Base-by-base conservation (phyloP, 192 early-diverging fungal species). In the Backusella mclennaniae region DNA sequence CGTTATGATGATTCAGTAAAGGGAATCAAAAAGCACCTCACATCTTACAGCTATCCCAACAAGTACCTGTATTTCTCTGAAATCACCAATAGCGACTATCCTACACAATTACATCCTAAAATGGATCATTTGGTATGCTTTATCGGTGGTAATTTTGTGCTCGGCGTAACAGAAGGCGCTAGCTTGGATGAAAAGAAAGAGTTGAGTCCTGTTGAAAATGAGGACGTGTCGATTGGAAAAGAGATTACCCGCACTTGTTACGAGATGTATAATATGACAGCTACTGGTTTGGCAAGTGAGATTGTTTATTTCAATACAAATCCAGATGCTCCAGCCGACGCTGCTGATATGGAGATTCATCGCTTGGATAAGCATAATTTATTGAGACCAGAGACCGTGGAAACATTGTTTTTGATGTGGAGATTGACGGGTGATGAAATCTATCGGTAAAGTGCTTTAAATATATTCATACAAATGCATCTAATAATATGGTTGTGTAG, bases 81-180 rank as follows among this genome's bases (percentile, higher is more conserved):
- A 75, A 74, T 89, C 7, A 72, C 66, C 6, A 76, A 70, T 39
- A 72, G 77, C 69, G 14, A 74, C 14, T 35, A 70, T 6, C 76
- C 81, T n/a, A 6, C 52, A 21, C 29, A 56, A 1, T 73, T 90
- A 9, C 74, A 74, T 9, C 78, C 84, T 23, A 95, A 94, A 77
- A 96, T 97, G 95, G 95, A 97, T 82, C 97, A 99, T 75, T 84
- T 99, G 19, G 95, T 96, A 1, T 97, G 97, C 83, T 99, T 97
- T 83, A 85, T 95, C 21, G 94, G 94, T 12, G 96, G 94, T 0
- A 91, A 91, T 6, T 82, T 97, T 74, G 95, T 95, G 0, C 82
- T 97, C 12, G 89, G 90, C 14, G 94, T 90, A 0, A 93, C 94
- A 11, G 80, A 86, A 35, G 93, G 93, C 23, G 79, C 66, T 42